Conservation (phyloP, 176 grass and related monocot species). For the Puya raimondii region DNA sequence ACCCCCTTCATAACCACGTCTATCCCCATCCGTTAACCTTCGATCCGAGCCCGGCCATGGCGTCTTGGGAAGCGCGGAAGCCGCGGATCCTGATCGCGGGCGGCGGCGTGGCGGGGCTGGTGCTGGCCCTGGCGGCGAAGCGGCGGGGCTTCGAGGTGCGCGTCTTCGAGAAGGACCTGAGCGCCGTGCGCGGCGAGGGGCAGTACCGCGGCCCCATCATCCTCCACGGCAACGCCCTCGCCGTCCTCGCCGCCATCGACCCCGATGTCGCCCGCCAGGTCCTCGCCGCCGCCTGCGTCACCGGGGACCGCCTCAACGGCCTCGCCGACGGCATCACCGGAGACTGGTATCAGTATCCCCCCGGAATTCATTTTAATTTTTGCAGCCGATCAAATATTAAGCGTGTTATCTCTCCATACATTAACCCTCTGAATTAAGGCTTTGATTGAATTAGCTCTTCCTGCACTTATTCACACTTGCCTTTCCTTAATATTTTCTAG, state of each 20-base stretch:
- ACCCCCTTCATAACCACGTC: too few relatives aligned
- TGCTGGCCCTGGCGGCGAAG: neutral
- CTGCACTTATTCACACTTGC: too few relatives aligned
- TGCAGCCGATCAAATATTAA: too few relatives aligned
- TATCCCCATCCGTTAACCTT: too few relatives aligned
- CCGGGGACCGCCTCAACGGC: neutral
- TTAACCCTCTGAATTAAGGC: too few relatives aligned
- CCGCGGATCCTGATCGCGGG: neutral
- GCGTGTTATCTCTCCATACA: too few relatives aligned
- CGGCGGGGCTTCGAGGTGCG: neutral
- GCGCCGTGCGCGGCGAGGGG: neutral
- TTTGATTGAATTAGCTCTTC: too few relatives aligned
- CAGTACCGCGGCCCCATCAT: neutral
- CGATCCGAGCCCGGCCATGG: neutral
- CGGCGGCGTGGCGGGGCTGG: neutral
- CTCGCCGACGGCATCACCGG: conserved; percentile 1
- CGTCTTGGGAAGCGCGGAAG: neutral
- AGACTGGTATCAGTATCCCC: neutral
- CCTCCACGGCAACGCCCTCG: neutral
- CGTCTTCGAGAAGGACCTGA: conserved; percentile 1
- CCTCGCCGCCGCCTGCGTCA: neutral
- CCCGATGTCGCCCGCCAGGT: conserved; percentile 1
- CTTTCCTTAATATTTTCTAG: too few relatives aligned
- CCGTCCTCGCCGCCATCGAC: neutral
- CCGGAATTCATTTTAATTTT: too few relatives aligned